phyloP scores from a whole-genome alignment of 768 basidiomycete genomes.

The Lactarius sp. region DNA sequence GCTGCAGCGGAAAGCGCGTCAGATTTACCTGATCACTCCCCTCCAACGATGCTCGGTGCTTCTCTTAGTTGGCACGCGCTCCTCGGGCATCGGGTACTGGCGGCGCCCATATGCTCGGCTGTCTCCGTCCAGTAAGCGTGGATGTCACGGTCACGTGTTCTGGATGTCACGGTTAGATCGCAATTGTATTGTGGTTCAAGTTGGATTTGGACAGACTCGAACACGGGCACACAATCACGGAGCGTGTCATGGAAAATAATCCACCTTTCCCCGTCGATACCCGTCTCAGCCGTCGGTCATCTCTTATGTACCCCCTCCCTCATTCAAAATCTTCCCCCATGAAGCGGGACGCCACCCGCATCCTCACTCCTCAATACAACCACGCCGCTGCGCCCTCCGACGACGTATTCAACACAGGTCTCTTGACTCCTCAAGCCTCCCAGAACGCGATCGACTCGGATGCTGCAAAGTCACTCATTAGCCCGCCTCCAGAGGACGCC shows the following conservation, averaged over 20 bases:
- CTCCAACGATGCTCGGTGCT: too few species aligned
- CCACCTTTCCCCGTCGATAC: constrained; percentile 5
- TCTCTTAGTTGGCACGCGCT: too few species aligned
- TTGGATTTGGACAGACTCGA: not conserved
- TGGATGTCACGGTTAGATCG: too few species aligned
- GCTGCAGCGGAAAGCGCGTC: too few species aligned
- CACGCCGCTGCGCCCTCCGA: not conserved
- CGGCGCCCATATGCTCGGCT: too few species aligned
- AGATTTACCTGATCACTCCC: too few species aligned
- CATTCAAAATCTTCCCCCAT: constrained; percentile 22
- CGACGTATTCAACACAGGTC: constrained; percentile 18
- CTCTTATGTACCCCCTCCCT: constrained; percentile 7
- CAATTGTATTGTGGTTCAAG: too few species aligned
- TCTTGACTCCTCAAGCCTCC: constrained; percentile 20
- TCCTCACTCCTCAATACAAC: constrained; percentile 21
- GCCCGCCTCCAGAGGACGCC: constrained; percentile 24
- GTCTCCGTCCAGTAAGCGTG: too few species aligned
- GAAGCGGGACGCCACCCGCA: constrained; percentile 4
- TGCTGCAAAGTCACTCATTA: constrained; percentile 24
- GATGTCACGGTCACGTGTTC: too few species aligned
- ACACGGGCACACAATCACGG: too few species aligned
- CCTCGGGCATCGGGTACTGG: too few species aligned
- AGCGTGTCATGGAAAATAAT: constrained; percentile 17
- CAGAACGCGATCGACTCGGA: constrained; percentile 15
- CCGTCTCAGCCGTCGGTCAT: not conserved